A percentile compares a stretch with the other conserved stretches of the same genome.
phyloP scores from a whole-genome alignment of 2,329 filamentous ascomycete genomes.

The Leptosphaerulina australis region DNA sequence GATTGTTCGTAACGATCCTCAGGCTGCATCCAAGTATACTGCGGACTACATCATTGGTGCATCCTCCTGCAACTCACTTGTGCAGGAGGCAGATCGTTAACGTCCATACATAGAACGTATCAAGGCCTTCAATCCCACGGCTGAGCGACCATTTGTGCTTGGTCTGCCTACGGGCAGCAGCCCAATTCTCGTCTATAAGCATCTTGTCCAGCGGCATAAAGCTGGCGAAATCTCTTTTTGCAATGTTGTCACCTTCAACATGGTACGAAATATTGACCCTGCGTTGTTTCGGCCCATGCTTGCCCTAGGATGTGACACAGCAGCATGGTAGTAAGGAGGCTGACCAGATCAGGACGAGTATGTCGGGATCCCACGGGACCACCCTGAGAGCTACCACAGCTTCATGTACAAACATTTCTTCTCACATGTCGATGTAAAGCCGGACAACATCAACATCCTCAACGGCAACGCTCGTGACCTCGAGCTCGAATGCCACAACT shows the following conservation, averaged over 20 bases:
- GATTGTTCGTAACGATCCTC: conserved; percentile 77
- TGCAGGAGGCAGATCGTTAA: conserved; percentile 31
- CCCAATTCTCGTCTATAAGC: conserved; percentile 77
- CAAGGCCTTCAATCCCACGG: conserved; percentile 74
- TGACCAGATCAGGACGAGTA: conserved; percentile 73
- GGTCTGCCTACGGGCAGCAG: conserved; percentile 84
- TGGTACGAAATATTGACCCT: conserved; percentile 61
- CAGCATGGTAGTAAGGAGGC: conserved; percentile 22
- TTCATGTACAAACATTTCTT: conserved; percentile 97
- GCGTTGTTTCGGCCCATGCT: conserved; percentile 20
- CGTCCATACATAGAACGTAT: conserved; percentile 66
- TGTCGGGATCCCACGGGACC: conserved; percentile 79
- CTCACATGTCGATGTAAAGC: conserved; percentile 80
- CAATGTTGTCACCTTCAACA: conserved; percentile 91
- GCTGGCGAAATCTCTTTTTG: conserved; percentile 79
- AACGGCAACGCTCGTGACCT: conserved; percentile 80
- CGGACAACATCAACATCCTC: conserved; percentile 82
- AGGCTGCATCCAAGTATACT: conserved; percentile 73
- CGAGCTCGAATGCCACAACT: conserved; percentile 76
- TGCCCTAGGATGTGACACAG: conserved; percentile 25
- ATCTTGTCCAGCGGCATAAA: conserved; percentile 74
- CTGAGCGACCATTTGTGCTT: conserved; percentile 77
- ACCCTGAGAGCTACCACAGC: conserved; percentile 85
- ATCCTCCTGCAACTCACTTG: conserved; percentile 27
- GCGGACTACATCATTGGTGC: conserved; percentile 79